Evolutionary conservation across 1,284 basidiomycete species (phyloP).

Genomic region (Blastosporella zonata): DNA sequence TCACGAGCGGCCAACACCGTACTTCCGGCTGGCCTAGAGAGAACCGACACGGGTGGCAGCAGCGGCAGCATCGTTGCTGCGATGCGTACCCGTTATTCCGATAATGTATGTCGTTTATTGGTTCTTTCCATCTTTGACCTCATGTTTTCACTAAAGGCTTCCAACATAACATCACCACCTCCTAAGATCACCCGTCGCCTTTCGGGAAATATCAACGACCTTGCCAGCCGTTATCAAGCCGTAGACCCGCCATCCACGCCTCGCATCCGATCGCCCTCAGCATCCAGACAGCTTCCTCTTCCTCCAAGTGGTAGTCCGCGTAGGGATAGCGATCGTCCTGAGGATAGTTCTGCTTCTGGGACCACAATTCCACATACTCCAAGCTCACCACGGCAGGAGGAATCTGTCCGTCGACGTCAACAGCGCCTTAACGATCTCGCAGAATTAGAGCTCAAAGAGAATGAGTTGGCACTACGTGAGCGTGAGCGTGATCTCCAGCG

Average conservation of each 20-base stretch:
- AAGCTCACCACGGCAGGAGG: constrained; percentile 24
- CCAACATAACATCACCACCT: constrained; percentile 49
- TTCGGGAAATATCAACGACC: constrained; percentile 58
- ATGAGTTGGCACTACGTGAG: constrained; percentile 48
- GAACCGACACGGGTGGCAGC: constrained; percentile 49
- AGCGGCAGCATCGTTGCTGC: constrained; percentile 63
- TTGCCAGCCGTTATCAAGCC: constrained; percentile 63
- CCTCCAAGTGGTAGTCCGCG: constrained; percentile 22
- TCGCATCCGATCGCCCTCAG: constrained; percentile 22
- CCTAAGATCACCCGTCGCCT: constrained; percentile 60
- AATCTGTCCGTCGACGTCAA: constrained; percentile 37
- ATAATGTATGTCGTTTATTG: constrained; percentile 39
- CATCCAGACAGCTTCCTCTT: constrained; percentile 16
- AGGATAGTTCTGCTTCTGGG: constrained; percentile 3
- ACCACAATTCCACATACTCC: not conserved
- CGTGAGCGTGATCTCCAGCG: constrained; percentile 60
- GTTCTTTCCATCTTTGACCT: constrained; percentile 1
- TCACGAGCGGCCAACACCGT: constrained; percentile 3
- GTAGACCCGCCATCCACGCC: constrained; percentile 37
- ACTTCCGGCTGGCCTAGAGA: constrained; percentile 32
- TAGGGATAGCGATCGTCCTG: constrained; percentile 7
- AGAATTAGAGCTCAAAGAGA: constrained; percentile 52
- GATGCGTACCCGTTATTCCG: constrained; percentile 61
- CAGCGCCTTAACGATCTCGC: constrained; percentile 50
- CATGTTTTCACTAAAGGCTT: constrained; percentile 14